phyloP scores from a whole-genome alignment of 345 rosid species.

The Orychophragmus violaceus region DNA sequence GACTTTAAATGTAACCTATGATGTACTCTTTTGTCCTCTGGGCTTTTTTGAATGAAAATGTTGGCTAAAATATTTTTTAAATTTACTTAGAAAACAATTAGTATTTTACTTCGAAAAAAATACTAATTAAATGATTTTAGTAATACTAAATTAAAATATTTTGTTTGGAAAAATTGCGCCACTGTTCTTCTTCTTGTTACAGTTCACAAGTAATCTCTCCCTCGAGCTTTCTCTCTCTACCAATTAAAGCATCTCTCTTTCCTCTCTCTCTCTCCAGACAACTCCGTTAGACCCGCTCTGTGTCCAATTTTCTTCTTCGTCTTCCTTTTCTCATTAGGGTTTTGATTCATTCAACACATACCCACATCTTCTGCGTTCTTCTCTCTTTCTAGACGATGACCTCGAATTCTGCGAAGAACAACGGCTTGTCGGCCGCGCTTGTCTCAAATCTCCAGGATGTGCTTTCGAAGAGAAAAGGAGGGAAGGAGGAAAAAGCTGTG shows the following conservation, averaged over 20 bases:
- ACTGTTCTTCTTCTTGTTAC: constrained; percentile 21
- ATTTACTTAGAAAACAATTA: too few species aligned
- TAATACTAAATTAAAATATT: background rate
- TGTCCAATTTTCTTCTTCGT: constrained; percentile 18
- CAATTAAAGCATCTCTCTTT: constrained; percentile 13
- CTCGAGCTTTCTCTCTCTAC: constrained; percentile 29
- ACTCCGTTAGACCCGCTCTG: constrained; percentile 29
- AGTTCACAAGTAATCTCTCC: constrained; percentile 30
- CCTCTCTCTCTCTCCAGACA: background rate
- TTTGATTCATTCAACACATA: constrained; percentile 22
- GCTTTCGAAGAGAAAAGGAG: constrained; percentile 49
- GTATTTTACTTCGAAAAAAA: too few species aligned
- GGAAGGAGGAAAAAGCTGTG: constrained; percentile 21
- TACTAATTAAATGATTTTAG: background rate
- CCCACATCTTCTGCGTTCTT: constrained; percentile 8
- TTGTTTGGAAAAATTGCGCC: constrained; percentile 2
- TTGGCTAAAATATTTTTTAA: too few species aligned
- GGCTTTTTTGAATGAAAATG: too few species aligned
- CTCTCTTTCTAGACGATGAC: constrained; percentile 20
- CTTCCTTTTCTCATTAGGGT: constrained; percentile 27
- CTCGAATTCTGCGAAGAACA: constrained; percentile 37
- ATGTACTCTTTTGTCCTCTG: too few species aligned
- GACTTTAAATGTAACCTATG: too few species aligned
- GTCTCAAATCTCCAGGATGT: constrained; percentile 85
- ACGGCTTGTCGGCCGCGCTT: constrained; percentile 63